These are phyloP conservation scores for Ustanciosporium gigantosporum DNA, from an alignment of 1,284 basidiomycete genomes.

Conservation along the genomic window DNA sequence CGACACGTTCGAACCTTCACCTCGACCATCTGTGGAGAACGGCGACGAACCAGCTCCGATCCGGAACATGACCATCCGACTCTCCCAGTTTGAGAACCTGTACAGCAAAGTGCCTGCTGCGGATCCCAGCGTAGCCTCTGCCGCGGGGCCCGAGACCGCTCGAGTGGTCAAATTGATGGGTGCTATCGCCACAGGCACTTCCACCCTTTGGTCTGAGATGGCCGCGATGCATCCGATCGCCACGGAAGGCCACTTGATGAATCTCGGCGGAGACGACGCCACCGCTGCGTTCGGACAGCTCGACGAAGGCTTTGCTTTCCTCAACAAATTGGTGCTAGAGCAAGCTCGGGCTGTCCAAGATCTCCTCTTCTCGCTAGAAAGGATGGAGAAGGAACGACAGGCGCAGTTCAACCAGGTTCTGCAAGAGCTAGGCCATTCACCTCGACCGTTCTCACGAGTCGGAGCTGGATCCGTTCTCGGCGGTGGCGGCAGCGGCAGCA, in stretches of 20 bases:
- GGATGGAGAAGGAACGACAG: slow-evolving; percentile 38
- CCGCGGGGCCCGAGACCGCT: slow-evolving; percentile 15
- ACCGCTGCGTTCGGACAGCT: slow-evolving; percentile 35
- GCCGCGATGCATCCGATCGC: slow-evolving; percentile 36
- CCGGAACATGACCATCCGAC: slow-evolving; percentile 28
- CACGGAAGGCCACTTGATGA: slow-evolving; percentile 31
- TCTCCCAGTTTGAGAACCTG: slow-evolving; percentile 26
- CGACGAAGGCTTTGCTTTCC: slow-evolving; percentile 31
- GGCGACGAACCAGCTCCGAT: slow-evolving; percentile 30
- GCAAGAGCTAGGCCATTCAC: slow-evolving; percentile 28
- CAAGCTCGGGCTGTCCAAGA: slow-evolving; percentile 36
- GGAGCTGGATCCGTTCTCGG: slow-evolving; percentile 1
- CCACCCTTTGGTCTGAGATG: slow-evolving; percentile 34
- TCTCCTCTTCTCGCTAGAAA: slow-evolving; percentile 28
- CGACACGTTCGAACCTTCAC: background rate
- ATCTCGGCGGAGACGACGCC: slow-evolving; percentile 13
- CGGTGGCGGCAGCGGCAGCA: background rate
- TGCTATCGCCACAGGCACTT: slow-evolving; percentile 21
- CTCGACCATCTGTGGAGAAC: background rate
- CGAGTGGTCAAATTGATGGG: slow-evolving; percentile 32
- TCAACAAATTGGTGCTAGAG: slow-evolving; percentile 36
- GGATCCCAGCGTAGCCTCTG: slow-evolving; percentile 2
- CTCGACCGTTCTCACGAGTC: slow-evolving; percentile 24
- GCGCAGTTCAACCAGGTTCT: slow-evolving; percentile 31
- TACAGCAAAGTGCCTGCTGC: slow-evolving; percentile 22